Evolutionary conservation across 805 yeast species (phyloP).

Genomic region (Candida odintsovae): DNA sequence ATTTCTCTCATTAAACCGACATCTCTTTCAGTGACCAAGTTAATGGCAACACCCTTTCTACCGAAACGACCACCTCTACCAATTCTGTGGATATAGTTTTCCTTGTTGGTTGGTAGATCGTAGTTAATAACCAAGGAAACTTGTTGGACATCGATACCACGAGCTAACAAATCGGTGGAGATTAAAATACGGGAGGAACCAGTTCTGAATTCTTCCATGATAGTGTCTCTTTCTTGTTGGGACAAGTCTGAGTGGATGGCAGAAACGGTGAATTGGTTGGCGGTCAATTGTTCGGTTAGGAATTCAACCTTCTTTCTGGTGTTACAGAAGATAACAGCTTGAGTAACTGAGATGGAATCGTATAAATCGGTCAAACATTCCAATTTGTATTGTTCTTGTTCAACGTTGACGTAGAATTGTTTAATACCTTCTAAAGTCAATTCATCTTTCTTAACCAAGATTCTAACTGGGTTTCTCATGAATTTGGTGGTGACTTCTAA

Average conservation of each 20-base stretch:
- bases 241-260: slow-evolving; percentile 96
- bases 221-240: slow-evolving; percentile 87
- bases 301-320: slow-evolving; percentile 91
- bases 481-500: slow-evolving; percentile 86
- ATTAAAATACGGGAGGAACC: slow-evolving; percentile 92
- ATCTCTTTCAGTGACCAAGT: slow-evolving; percentile 83
- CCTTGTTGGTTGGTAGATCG: slow-evolving; percentile 85
- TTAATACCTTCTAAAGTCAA: slow-evolving; percentile 92
- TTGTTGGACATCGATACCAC: slow-evolving; percentile 98
- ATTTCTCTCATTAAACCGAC: slow-evolving; percentile 71
- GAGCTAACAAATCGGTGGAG: slow-evolving; percentile 92
- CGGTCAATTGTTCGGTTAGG: slow-evolving; percentile 68
- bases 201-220: slow-evolving; percentile 93
- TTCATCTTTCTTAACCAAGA: slow-evolving; percentile 92
- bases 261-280: slow-evolving; percentile 82
- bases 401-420: slow-evolving; percentile 88
- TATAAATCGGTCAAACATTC: slow-evolving; percentile 92
- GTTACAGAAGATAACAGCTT: slow-evolving; percentile 97
- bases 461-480: slow-evolving; percentile 92
- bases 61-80: slow-evolving; percentile 99
- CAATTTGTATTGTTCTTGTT: slow-evolving; percentile 89
- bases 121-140: slow-evolving; percentile 92
- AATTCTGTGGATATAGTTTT: slow-evolving; percentile 94
- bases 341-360: slow-evolving; percentile 93
- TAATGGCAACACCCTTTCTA: slow-evolving; percentile 96